Base-by-base conservation (phyloP, 2,329 filamentous ascomycete species). In the Aureobasidium sp. region DNA sequence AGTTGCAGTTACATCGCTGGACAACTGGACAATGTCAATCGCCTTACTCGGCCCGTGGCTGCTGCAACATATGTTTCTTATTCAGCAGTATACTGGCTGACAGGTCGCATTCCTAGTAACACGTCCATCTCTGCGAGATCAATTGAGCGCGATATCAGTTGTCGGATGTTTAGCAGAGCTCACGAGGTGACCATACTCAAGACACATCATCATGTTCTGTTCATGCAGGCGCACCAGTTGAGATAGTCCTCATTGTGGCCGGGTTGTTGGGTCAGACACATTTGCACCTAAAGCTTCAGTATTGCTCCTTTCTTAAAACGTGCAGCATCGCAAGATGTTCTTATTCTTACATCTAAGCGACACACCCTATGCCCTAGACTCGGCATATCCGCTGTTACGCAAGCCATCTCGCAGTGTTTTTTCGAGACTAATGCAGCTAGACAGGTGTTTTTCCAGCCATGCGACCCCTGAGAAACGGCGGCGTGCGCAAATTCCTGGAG, bases 391-490 rank as follows among this genome's bases (percentile, higher is more conserved):
- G 48, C 37, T 51, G 37, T 29, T 42, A 12, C 50, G 40, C 32
- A 53, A 45, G 40, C 39, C 39, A 45, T 53, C 24, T 35, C 22
- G 39, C 38, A 40, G 50, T 21, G 16, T 25, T 32, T 22, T 25
- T 45, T 44, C n/a, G 21, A 34, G 17, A 17, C 39, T 53, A 50
- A 50, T 50, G 45, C 45, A 39, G 17, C 22, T 27, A 39, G 45
- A 50, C 45, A 50, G 35, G 45, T 50, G 35, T 19, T 50, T 49
- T 39, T 11, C 35, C 30, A 38, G 44, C 44, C 44, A 37, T 38
- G 22, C 32, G 19, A 25, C 48, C 48, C 48, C 48, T 51, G 37
- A 41, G 27, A 51, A 51, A 51, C 48, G 48, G 48, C 37, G 48
- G 29, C 48, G 48, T 27, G 14, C 7, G 37, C 37, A 7, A 41